Evolutionary conservation across 768 basidiomycete species (phyloP), one percentile per base, ranked within the genome.

Genomic region (Phlegmacium glaucopus): DNA sequence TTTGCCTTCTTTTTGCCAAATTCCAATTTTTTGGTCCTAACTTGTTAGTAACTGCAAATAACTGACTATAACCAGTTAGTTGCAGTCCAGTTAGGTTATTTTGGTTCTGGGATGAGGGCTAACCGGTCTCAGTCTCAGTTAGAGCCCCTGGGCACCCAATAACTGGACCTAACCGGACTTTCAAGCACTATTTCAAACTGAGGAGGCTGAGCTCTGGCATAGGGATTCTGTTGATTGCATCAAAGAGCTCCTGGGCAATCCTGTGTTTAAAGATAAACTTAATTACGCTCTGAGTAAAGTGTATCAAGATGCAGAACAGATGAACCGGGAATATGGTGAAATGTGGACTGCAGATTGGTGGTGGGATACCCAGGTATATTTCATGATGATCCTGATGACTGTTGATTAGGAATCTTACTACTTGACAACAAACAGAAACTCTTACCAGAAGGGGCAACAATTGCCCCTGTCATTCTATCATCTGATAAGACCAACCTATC

Each of bases 381-480:
- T 17, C 9, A 32, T n/a, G 22, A 27, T 7, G 25, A 6, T 26
- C n/a, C n/a, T n/a, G n/a, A 16, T 39, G 25, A 6, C 25, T 27
- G 9, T 13, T 16, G 36, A 17, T 42, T n/a, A n/a, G 27, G 34
- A 29, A 15, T 25, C 32, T 32, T 12, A 28, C 37, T 36, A n/a
- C 36, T 30, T n/a, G 8, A 40, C 30, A 28, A 40, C 39, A n/a
- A 4, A 10, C 22, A 62, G 61, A 48, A 53, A 43, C 29, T 30
- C 6, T 36, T 63, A 39, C 58, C 57, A 2, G 44, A 40, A 4
- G 64, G 63, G 0, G 60, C 64, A 1, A 59, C 64, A 1, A 42
- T 71, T 2, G 60, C 63, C 2, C 68, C 71, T 1, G 42, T 76
- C 1, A 73, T 76, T 15, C 47, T 74, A 0, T 55, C 69, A 44